Evolutionary conservation across 2,329 filamentous ascomycete species (phyloP).

Genomic region (Botrytis galanthina): DNA sequence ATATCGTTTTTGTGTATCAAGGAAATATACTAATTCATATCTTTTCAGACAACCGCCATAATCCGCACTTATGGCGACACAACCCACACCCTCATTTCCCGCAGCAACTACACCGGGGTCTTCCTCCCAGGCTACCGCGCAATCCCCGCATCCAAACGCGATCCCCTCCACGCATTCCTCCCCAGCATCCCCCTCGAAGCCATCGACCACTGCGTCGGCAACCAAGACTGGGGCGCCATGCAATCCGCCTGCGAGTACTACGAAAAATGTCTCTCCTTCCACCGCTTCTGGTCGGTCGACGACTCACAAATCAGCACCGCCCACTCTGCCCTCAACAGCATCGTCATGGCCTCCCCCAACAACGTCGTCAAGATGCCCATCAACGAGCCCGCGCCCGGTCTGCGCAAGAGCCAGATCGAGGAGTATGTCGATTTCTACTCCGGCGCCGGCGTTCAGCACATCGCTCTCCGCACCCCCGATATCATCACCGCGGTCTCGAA

Average conservation of each 20-base stretch:
- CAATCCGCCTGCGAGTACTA: conserved; percentile 65
- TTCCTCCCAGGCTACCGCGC: conserved; percentile 83
- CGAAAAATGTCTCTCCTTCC: conserved; percentile 85
- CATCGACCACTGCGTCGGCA: conserved; percentile 96
- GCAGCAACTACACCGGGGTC: conserved; percentile 64
- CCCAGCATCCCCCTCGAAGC: conserved; percentile 66
- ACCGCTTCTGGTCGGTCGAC: conserved; percentile 96
- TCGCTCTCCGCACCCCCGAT: conserved; percentile 77
- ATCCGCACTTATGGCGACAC: conserved; percentile 95
- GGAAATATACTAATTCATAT: not conserved
- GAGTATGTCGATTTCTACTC: conserved; percentile 90
- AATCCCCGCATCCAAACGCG: conserved; percentile 42
- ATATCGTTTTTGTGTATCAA: no score
- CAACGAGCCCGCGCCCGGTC: conserved; percentile 89
- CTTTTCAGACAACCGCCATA: conserved; percentile 58
- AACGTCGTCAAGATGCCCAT: conserved; percentile 96
- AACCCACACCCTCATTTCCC: conserved; percentile 85
- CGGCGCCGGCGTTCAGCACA: conserved; percentile 88
- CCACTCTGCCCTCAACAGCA: conserved; percentile 81
- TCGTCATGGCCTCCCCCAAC: conserved; percentile 87
- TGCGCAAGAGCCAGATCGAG: conserved; percentile 91
- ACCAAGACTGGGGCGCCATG: conserved; percentile 95
- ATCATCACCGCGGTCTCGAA: conserved; percentile 76
- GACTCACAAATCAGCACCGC: conserved; percentile 91
- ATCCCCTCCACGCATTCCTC: conserved; percentile 44